A percentile compares a stretch with the other conserved stretches of the same genome.
Conservation (phyloP, 2,329 filamentous ascomycete species). For the Apiospora arundinis region DNA sequence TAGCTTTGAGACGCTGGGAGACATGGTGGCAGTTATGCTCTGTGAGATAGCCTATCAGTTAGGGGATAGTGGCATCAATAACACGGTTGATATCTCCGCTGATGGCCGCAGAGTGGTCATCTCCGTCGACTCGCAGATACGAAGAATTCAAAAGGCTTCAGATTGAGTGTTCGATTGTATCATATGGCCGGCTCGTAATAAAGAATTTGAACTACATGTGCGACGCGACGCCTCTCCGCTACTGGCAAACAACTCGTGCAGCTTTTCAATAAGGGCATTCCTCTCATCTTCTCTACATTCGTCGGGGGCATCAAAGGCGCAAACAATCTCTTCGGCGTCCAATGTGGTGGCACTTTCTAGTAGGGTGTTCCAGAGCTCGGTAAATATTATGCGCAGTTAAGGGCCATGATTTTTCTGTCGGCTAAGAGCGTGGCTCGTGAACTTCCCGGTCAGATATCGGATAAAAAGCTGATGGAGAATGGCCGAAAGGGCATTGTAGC, state of each 20-base stretch:
- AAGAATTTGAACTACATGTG: slow-evolving; percentile 18
- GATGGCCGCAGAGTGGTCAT: neutral
- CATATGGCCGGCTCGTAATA: slow-evolving; percentile 18
- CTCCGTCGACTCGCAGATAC: slow-evolving; percentile 9
- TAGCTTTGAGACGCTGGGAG: neutral
- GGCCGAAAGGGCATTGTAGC: slow-evolving; percentile 31
- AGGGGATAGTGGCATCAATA: neutral
- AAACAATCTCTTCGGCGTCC: neutral
- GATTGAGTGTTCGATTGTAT: neutral
- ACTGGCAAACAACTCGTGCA: neutral
- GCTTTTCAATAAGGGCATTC: neutral
- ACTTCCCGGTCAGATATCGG: slow-evolving; percentile 6
- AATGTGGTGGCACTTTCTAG: neutral
- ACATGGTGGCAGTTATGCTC: neutral
- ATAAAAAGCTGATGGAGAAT: slow-evolving; percentile 40
- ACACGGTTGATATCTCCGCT: slow-evolving; percentile 20
- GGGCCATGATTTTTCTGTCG: slow-evolving; percentile 5
- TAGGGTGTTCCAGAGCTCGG: neutral
- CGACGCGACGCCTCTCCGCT: neutral
- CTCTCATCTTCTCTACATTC: neutral
- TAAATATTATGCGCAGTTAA: neutral
- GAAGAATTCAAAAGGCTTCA: too few relatives aligned
- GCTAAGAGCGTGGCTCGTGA: slow-evolving; percentile 26
- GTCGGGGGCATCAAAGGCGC: neutral
- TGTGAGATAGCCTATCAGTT: neutral